Evolutionary conservation across 1,284 basidiomycete genomes (phyloP), one percentile per base, ranked within the genome.

Genomic region (Kalmanozyma brasiliensis): DNA sequence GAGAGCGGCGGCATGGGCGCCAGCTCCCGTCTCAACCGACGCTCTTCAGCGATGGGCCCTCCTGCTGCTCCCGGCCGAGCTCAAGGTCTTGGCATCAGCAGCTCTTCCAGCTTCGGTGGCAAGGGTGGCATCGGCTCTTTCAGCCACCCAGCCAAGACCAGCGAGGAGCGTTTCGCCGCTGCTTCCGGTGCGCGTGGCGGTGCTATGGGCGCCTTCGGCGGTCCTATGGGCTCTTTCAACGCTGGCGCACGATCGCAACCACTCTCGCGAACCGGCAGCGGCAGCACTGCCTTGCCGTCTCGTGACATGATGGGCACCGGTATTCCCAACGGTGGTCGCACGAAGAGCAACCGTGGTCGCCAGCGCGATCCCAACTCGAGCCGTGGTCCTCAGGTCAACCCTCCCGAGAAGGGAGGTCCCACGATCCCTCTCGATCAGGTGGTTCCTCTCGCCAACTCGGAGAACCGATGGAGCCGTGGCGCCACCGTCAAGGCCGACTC

Each of bases 381-480:
- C 56, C 65, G 71, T 30, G 74, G 74, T 29, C 64, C 66, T 9
- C 74, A 71, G 38, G 77, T 77, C 61, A 81, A 81, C 55, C 79
- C 80, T 23, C 80, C 80, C n/a, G 80, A 81, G 49, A 82, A 81
- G 72, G 80, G 80, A 16, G 80, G 80, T 32, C 79, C 79, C 26
- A 81, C 80, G 32, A 81, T 97, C 38, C 76, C 83, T 32, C 75
- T 83, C 44, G 77, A 82, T 38, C 77, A 82, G 59, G 87, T 94
- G 45, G 89, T 85, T 17, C 93, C 92, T 5, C 87, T 94, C 14
- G 89, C 90, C 76, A 82, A 85, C 33, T 88, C 89, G 16, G 91
- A 89, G 55, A 94, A 94, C 81, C 88, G 93, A 57, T 98, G 95
- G 95, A 81, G 77, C 22, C 61, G 63, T 37, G 61, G 60, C 42